Evolutionary conservation across 768 basidiomycete species (phyloP).

Genomic region (Phylloporus rhodoxanthus): DNA sequence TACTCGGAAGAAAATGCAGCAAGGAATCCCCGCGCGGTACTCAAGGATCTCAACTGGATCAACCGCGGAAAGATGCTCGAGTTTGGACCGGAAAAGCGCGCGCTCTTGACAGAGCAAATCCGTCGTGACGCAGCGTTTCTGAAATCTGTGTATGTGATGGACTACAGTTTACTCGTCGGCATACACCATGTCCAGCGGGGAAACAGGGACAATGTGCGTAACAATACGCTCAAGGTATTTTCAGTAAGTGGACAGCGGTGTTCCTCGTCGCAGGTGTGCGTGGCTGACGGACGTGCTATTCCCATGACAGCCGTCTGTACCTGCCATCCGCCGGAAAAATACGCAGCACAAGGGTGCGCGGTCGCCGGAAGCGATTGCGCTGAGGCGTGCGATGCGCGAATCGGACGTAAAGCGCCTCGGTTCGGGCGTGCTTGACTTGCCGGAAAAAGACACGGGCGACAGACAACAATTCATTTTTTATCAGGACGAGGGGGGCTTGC

Average conservation of each 20-base stretch:
- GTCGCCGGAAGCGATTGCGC: conserved; percentile 71
- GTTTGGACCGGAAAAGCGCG: conserved; percentile 94
- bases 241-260: conserved; percentile 49
- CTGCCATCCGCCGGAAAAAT: conserved; percentile 54
- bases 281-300: not conserved
- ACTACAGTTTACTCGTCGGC: conserved; percentile 91
- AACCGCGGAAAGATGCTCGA: conserved; percentile 69
- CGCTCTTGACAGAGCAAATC: conserved; percentile 86
- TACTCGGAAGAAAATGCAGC: conserved; percentile 77
- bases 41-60: conserved; percentile 98
- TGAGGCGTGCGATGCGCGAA: conserved; percentile 79
- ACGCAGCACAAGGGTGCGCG: conserved; percentile 51
- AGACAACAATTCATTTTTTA: conserved; percentile 83
- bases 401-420: conserved; percentile 74
- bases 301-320: conserved; percentile 57
- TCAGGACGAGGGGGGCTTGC: conserved; percentile 90
- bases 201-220: conserved; percentile 85
- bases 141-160: conserved; percentile 84
- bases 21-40: conserved; percentile 78
- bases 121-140: conserved; percentile 82
- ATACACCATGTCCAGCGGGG: conserved; percentile 89
- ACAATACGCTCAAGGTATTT: conserved; percentile 88
- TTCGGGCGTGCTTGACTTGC: conserved; percentile 45
- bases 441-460: conserved; percentile 55
- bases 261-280: not conserved